Percentiles rank a stretch among this genome's conserved stretches.
Conservation (phyloP, 2,329 filamentous ascomycete genomes). For the Cercospora sp. region DNA sequence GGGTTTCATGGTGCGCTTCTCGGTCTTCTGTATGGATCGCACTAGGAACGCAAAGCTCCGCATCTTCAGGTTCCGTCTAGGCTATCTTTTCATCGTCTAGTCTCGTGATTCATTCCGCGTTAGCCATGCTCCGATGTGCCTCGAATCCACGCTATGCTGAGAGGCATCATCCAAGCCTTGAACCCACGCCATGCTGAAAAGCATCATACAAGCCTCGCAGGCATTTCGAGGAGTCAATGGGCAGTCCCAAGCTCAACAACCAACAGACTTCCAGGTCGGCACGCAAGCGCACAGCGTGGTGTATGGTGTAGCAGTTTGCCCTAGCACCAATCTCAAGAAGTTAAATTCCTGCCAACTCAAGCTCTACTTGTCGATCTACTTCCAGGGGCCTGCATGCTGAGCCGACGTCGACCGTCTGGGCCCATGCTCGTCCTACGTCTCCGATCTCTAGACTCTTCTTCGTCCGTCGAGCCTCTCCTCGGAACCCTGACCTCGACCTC, state of each 20-base stretch:
- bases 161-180: neutral
- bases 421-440: slow-evolving; percentile 26
- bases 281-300: neutral
- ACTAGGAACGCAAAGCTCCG: neutral
- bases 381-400: slow-evolving; percentile 28
- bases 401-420: slow-evolving; percentile 27
- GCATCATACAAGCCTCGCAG: neutral
- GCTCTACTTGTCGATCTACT: slow-evolving; percentile 25
- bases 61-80: neutral
- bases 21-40: neutral
- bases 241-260: neutral
- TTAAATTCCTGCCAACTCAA: neutral
- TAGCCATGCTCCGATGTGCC: neutral
- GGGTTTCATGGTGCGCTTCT: neutral
- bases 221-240: neutral
- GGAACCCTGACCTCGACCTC: slow-evolving; percentile 28
- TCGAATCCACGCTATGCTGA: neutral
- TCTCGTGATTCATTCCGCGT: neutral
- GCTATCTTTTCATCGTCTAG: neutral
- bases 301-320: neutral
- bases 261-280: neutral
- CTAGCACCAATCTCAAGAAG: neutral
- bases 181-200: neutral
- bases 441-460: slow-evolving; percentile 19
- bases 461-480: slow-evolving; percentile 18